phyloP scores from a whole-genome alignment of 257 asterid species.

The Ocimum tenuiflorum region DNA sequence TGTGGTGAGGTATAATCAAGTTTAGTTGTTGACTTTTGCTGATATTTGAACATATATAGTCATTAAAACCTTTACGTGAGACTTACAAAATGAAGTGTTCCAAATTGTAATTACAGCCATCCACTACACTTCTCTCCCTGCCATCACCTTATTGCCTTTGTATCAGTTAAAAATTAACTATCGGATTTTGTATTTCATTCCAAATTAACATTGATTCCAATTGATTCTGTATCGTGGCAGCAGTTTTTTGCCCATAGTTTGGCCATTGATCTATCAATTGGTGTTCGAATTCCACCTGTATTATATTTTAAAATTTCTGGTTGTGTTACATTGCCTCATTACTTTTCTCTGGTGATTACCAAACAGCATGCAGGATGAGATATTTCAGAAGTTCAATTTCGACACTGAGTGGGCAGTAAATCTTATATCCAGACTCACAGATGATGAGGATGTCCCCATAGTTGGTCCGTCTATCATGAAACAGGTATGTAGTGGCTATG shows the following conservation, averaged over 20 bases:
- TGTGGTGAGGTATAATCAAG: slow-evolving; percentile 76
- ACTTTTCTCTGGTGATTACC: slow-evolving; percentile 13
- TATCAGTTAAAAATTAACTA: background rate
- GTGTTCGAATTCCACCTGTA: no score
- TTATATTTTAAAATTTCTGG: background rate
- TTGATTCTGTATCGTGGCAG: background rate
- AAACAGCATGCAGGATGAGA: slow-evolving; percentile 92
- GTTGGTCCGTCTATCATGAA: slow-evolving; percentile 82
- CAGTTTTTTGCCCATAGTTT: background rate
- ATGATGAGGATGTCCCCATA: slow-evolving; percentile 86
- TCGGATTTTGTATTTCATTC: background rate
- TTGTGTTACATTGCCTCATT: slow-evolving; percentile 2
- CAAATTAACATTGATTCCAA: background rate
- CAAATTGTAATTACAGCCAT: background rate
- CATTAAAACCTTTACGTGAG: background rate
- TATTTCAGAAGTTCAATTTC: slow-evolving; percentile 92
- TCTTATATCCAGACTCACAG: slow-evolving; percentile 77
- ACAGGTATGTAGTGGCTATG: slow-evolving; percentile 44
- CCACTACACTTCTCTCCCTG: background rate
- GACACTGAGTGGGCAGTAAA: slow-evolving; percentile 97
- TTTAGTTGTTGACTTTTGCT: background rate
- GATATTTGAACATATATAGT: background rate
- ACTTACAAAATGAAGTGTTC: background rate
- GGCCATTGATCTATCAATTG: no score
- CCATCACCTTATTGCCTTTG: background rate